A percentile compares a stretch with the other conserved stretches of the same genome.
Evolutionary conservation across 208 protist genomes (phyloP).

Genomic region (Porcisia deanei): DNA sequence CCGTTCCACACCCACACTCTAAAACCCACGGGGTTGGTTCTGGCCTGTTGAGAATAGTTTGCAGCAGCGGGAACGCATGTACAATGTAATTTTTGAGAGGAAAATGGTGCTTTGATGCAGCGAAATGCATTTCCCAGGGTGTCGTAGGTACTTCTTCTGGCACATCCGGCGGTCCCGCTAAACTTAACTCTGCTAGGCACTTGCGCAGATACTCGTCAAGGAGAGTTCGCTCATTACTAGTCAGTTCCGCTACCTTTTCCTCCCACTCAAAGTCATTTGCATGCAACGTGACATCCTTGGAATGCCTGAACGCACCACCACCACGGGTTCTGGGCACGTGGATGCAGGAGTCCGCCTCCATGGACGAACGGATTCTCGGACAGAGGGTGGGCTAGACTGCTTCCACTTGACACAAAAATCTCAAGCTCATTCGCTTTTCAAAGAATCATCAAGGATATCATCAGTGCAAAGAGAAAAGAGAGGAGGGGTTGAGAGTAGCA

Average conservation of each 20-base stretch:
- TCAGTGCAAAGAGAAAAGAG: no score
- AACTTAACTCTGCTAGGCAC: not conserved
- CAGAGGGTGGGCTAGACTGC: no score
- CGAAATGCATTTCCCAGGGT: slow-evolving; percentile 63
- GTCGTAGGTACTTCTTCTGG: slow-evolving; percentile 6
- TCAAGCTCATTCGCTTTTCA: no score
- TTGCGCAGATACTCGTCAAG: slow-evolving; percentile 36
- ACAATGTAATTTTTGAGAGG: slow-evolving; percentile 84
- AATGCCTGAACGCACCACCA: slow-evolving; percentile 53
- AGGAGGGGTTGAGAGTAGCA: no score
- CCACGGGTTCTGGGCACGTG: slow-evolving; percentile 29
- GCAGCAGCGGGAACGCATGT: slow-evolving; percentile 68
- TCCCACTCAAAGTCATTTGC: slow-evolving; percentile 70
- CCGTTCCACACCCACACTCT: slow-evolving; percentile 77
- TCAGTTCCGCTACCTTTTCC: slow-evolving; percentile 46
- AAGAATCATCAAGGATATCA: no score
- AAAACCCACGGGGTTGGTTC: slow-evolving; percentile 30
- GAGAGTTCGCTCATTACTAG: slow-evolving; percentile 21
- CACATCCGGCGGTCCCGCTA: not conserved
- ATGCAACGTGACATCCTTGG: slow-evolving; percentile 65
- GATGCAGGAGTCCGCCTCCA: not conserved
- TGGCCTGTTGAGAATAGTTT: slow-evolving; percentile 19
- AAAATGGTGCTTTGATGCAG: slow-evolving; percentile 61
- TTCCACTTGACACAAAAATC: no score
- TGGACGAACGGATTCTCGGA: not conserved